Evolutionary conservation across 495 filamentous ascomycete species (phyloP), one percentile per base, ranked within the genome.

Genomic region (Chaetomium fimeti): DNA sequence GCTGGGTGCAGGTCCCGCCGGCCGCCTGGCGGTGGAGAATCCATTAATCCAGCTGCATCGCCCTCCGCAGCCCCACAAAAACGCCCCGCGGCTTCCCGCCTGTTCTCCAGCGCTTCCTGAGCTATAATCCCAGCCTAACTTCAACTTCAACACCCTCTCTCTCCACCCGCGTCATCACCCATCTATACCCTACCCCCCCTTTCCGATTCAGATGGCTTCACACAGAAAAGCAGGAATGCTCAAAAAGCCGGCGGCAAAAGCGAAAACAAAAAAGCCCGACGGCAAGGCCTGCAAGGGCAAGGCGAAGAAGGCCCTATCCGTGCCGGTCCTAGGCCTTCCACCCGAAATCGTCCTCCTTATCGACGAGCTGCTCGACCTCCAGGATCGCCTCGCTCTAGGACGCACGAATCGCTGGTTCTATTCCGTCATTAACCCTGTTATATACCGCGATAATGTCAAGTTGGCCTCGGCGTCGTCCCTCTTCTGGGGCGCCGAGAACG

Each of bases 281-380:
- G 55, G 62, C n/a, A 67, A 65, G 57, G 8, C 60, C 12, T 29
- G 40, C 38, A 58, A 43, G 42, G 49, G 52, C 32, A 63, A 60
- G 27, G 49, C 28, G 0, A 63, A 45, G 29, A 61, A 58, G 56
- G 40, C 63, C 5, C 22, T 32, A 38, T 47, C 65, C 27, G 63
- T 59, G 45, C 66, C 66, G 0, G 63, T 72, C 27, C 62, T 68
- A 4, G 57, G 45, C 15, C 65, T 73, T 2, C 71, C 71, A 8
- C 45, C 69, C 12, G 71, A 73, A 58, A 65, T 73, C 52, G 61
- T 71, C 47, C 59, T 65, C 18, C 66, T 75, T 55, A 62, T 77
- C 69, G 15, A 66, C 62, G 67, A 72, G 48, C 60, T 62, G 38
- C 65, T 71, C 49, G 61, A 56, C 28, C 38, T 63, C 8, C 42